phyloP scores from a whole-genome alignment of 2,329 filamentous ascomycete genomes.

The Eutypella sp. region DNA sequence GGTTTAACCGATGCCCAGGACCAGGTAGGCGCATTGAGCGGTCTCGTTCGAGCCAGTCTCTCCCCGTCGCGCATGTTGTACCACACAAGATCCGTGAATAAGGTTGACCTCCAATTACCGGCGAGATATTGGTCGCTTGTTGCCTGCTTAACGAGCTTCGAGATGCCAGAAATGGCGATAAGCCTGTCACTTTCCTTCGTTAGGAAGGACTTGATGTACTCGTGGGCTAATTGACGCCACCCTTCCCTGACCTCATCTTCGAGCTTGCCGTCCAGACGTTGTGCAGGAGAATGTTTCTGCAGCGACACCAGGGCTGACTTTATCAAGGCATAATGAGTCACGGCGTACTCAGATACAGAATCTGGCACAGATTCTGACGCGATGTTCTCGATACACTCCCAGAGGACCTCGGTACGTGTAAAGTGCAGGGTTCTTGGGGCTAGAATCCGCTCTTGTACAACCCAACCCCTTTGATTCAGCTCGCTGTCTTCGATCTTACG shows the following conservation, averaged over 20 bases:
- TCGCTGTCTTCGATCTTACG: neutral
- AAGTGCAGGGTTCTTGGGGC: neutral
- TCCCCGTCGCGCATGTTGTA: neutral
- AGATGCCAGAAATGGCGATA: neutral
- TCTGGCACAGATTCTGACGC: neutral
- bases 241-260: neutral
- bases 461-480: neutral
- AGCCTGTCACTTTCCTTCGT: neutral
- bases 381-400: neutral
- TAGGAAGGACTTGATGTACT: neutral
- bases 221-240: neutral
- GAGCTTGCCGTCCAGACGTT: neutral
- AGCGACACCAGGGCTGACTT: neutral
- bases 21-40: neutral
- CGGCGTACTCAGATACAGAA: neutral
- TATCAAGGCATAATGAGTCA: neutral
- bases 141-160: neutral
- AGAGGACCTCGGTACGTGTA: neutral
- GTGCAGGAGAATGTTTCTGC: neutral
- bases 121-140: neutral
- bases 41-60: neutral
- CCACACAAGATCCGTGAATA: neutral
- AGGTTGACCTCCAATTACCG: neutral
- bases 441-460: neutral
- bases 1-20: neutral